Percentiles rank a stretch among this genome's conserved stretches.
phyloP scores from a whole-genome alignment of 129 eudicot species.

The Chrysanthemum lavandulifolium region DNA sequence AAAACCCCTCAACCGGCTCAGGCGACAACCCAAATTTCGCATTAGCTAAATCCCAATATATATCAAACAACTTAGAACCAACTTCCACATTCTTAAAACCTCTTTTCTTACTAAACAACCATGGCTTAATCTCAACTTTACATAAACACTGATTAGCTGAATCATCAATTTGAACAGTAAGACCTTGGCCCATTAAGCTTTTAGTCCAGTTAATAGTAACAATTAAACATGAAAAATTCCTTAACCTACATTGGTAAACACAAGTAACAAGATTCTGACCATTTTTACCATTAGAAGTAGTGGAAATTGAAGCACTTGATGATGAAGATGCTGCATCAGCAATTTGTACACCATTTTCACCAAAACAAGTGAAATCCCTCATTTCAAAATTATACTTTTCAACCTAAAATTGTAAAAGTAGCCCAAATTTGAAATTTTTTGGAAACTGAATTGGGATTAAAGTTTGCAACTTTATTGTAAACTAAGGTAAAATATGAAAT shows the following conservation, averaged over 20 bases:
- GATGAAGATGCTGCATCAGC: constrained; percentile 59
- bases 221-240: constrained; percentile 47
- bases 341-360: constrained; percentile 77
- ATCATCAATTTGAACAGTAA: constrained; percentile 53
- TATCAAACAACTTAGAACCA: constrained; percentile 42
- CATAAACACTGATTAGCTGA: constrained; percentile 40
- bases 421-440: no score
- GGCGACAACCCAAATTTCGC: constrained; percentile 72
- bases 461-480: constrained; percentile 6
- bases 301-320: constrained; percentile 27
- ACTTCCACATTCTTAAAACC: constrained; percentile 50
- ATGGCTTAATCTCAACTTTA: constrained; percentile 65
- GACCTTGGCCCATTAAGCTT: constrained; percentile 77
- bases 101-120: constrained; percentile 61
- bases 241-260: constrained; percentile 59
- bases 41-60: constrained; percentile 62
- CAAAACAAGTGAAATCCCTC: constrained; percentile 86
- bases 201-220: constrained; percentile 67
- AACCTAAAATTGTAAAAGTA: no score
- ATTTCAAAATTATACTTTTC: constrained; percentile 20
- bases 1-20: constrained; percentile 67
- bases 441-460: no score
- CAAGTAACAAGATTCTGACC: constrained; percentile 71
- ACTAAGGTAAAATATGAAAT: neutral
- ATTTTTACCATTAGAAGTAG: constrained; percentile 26